phyloP scores from a whole-genome alignment of 2,329 filamentous ascomycete species.

The Stagonosporopsis rhizophila region DNA sequence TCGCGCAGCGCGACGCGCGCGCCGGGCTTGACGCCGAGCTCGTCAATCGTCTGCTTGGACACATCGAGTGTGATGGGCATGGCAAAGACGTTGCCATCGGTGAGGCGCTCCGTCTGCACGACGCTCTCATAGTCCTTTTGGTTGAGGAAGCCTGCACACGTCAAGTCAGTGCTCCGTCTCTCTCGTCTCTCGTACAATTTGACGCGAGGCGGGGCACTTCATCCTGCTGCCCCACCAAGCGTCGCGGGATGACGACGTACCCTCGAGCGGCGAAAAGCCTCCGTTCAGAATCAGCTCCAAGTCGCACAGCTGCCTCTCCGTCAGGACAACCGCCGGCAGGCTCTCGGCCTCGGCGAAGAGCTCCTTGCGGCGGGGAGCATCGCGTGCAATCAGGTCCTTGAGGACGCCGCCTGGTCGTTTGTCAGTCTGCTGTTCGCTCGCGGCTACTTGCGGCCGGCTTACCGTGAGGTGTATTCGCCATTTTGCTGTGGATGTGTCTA shows the following conservation, averaged over 20 bases:
- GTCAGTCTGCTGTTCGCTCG: conserved; percentile 6
- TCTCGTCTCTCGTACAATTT: neutral
- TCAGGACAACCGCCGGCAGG: conserved; percentile 82
- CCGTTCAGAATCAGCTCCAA: conserved; percentile 96
- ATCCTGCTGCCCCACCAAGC: conserved; percentile 10
- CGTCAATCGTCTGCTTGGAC: conserved; percentile 75
- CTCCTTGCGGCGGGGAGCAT: conserved; percentile 81
- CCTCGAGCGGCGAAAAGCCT: conserved; percentile 96
- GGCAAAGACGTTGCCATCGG: conserved; percentile 87
- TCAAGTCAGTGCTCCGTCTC: conserved; percentile 2
- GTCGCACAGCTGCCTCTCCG: conserved; percentile 96
- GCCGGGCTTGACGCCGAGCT: conserved; percentile 77
- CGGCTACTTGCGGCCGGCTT: conserved; percentile 1
- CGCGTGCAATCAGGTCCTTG: conserved; percentile 96
- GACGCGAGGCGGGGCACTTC: neutral
- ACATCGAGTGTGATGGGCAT: conserved; percentile 97
- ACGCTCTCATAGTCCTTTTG: conserved; percentile 97
- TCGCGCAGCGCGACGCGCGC: conserved; percentile 88
- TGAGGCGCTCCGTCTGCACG: conserved; percentile 84
- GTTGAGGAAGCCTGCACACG: conserved; percentile 84
- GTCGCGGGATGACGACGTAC: conserved; percentile 59
- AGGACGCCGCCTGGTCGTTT: conserved; percentile 71
- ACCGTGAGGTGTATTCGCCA: conserved; percentile 61
- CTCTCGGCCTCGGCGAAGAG: conserved; percentile 84
- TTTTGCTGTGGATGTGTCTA: conserved; percentile 29